Evolutionary conservation across 306 rosid species (phyloP).

Genomic region (Geum urbanum): DNA sequence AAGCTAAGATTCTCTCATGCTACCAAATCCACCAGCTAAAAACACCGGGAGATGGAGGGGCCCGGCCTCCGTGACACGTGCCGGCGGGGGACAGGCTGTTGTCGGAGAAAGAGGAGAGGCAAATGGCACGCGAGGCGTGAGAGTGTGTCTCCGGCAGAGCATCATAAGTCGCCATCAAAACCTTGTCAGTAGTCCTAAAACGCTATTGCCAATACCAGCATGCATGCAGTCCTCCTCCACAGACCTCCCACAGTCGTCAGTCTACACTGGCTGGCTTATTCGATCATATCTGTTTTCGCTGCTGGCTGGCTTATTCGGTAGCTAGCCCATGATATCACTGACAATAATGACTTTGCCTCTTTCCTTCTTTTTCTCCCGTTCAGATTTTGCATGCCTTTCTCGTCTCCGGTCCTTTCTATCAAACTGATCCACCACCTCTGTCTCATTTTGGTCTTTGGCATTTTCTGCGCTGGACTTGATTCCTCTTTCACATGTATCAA

Average conservation of each 20-base stretch:
- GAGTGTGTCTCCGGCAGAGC: slow-evolving; percentile 18
- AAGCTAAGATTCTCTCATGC: neutral
- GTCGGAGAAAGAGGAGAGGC: slow-evolving; percentile 4
- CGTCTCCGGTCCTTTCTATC: slow-evolving; percentile 6
- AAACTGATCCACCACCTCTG: neutral
- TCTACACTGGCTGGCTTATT: too few species aligned
- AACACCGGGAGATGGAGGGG: neutral
- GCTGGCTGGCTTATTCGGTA: slow-evolving; percentile 7
- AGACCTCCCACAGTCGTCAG: too few species aligned
- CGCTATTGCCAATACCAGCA: neutral
- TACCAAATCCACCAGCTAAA: neutral
- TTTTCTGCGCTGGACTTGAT: slow-evolving; percentile 34
- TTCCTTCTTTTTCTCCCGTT: slow-evolving; percentile 7
- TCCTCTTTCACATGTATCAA: slow-evolving; percentile 27
- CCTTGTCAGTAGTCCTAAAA: slow-evolving; percentile 13
- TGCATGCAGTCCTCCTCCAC: neutral
- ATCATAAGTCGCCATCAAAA: slow-evolving; percentile 16
- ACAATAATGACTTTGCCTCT: neutral
- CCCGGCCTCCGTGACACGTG: neutral
- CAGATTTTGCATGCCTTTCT: neutral
- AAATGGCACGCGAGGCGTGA: slow-evolving; percentile 15
- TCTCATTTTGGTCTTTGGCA: slow-evolving; percentile 32
- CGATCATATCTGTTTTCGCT: too few species aligned
- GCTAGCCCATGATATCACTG: slow-evolving; percentile 9
- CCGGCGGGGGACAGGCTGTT: neutral